Evolutionary conservation across 768 basidiomycete species (phyloP).

Genomic region (Hysterangium stoloniferum): DNA sequence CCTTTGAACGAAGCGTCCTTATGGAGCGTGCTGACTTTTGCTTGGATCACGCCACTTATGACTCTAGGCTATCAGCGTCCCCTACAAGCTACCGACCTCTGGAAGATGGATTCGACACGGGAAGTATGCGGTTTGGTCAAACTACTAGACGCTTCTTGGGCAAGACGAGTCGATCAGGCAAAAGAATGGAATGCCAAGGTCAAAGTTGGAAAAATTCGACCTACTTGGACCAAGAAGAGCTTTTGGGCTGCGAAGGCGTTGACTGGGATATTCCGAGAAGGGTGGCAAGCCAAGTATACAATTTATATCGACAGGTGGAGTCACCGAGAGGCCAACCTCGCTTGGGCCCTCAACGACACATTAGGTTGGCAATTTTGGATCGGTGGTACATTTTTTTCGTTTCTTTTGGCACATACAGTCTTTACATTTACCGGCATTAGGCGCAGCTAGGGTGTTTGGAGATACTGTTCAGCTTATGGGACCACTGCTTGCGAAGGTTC

Average conservation of each 20-base stretch:
- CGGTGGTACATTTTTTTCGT: constrained; percentile 43
- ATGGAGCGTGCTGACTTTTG: constrained; percentile 52
- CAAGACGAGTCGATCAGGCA: constrained; percentile 38
- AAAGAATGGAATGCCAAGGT: constrained; percentile 49
- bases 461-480: constrained; percentile 57
- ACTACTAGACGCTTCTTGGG: constrained; percentile 50
- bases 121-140: constrained; percentile 43
- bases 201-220: constrained; percentile 34
- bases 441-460: constrained; percentile 42
- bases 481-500: constrained; percentile 51
- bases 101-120: constrained; percentile 50
- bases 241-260: constrained; percentile 30
- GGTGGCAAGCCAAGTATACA: constrained; percentile 14
- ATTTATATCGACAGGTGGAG: constrained; percentile 29
- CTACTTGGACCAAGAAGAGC: constrained; percentile 30
- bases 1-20: constrained; percentile 53
- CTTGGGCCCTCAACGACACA: constrained; percentile 54
- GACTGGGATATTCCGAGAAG: constrained; percentile 13
- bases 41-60: constrained; percentile 50
- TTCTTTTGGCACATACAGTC: neutral
- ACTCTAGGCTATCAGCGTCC: constrained; percentile 63
- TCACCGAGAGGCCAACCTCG: constrained; percentile 41
- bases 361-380: constrained; percentile 54
- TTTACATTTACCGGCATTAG: too few relatives aligned
- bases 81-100: constrained; percentile 66